A percentile compares a stretch with the other conserved stretches of the same genome.
phyloP scores from a whole-genome alignment of 331 rosid genomes.

The Cydonia oblonga region DNA sequence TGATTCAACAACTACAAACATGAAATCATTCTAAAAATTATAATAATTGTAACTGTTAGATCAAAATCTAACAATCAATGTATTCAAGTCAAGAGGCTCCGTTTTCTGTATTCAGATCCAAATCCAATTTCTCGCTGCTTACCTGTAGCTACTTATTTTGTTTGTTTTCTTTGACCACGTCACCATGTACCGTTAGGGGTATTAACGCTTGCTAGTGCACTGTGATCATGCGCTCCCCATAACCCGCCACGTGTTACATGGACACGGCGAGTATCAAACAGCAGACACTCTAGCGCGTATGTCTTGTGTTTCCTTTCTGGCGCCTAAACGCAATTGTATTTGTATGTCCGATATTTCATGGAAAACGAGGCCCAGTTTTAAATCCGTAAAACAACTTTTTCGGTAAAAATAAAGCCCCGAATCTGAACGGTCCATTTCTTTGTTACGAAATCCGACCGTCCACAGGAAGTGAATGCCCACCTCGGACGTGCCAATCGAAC shows the following conservation, averaged over 20 bases:
- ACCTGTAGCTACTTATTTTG: background rate
- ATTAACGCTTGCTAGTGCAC: background rate
- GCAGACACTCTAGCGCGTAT: background rate
- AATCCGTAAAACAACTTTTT: background rate
- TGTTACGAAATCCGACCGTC: background rate
- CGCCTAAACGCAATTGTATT: conserved; percentile 20
- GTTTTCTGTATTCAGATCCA: no score
- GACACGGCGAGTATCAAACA: background rate
- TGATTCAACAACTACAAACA: no score
- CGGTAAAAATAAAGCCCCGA: no score
- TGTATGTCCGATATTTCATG: background rate
- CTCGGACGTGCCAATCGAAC: conserved; percentile 2
- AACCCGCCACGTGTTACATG: background rate
- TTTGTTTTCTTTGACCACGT: conserved; percentile 16
- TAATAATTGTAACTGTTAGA: no score
- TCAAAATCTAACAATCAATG: no score
- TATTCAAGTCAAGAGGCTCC: no score
- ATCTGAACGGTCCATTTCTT: background rate
- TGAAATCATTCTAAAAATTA: no score
- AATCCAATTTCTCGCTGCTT: background rate
- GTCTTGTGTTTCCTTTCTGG: background rate
- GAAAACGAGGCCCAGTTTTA: background rate
- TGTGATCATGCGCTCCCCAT: background rate
- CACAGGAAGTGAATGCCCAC: background rate
- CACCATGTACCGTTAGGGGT: background rate